Base-by-base conservation (phyloP, 2,329 filamentous ascomycete genomes). In the Ophiocordyceps camponoti-floridani region DNA sequence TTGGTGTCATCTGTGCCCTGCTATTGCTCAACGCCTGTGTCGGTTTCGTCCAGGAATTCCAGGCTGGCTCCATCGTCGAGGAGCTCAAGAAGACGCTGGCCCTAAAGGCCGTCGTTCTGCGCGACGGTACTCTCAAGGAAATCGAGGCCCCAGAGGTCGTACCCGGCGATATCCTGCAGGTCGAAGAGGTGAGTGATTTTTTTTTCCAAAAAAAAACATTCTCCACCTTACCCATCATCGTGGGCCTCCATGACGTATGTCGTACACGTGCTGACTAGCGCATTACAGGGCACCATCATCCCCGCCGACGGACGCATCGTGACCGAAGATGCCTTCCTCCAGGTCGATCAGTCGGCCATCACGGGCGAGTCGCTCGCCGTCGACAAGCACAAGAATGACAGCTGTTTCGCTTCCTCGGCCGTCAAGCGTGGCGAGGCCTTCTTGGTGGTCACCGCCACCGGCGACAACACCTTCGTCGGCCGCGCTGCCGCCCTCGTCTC, bases 291-390 rank as follows among this genome's bases (percentile, higher is more conserved):
- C 65, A 89, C 84, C 50, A 93, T 94, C 54, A 84, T 94, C 54
- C 84, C 86, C 50, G 87, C 86, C 52, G 87, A 94, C 63, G 86
- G 86, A 53, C 81, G 81, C 52, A 81, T 94, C 55, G 78, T 91
- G 50, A 87, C 84, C 56, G 81, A 88, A 54, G 79, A 81, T 60
- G 82, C 84, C 48, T 87, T 86, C 70, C 73, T 89, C 49, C 86
- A 94, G 67, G 82, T 94, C 51, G 86, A 94, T 64, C 87, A 94
- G 69, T 93, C 86, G 48, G 79, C 84, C 61, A 86, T 94, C 60
- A 94, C 87, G 47, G 86, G 87, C 54, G 86, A 94, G 67, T 94
- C 87, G 51, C 78, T 94, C 48, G 85, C 86, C 53, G 85, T 91
- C 53, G 85, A 93, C 67, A 93, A 91, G 72, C 80, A 84, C 68